Conservation (phyloP, 1,139 yeast genomes). For the Taiozyma sp. region DNA sequence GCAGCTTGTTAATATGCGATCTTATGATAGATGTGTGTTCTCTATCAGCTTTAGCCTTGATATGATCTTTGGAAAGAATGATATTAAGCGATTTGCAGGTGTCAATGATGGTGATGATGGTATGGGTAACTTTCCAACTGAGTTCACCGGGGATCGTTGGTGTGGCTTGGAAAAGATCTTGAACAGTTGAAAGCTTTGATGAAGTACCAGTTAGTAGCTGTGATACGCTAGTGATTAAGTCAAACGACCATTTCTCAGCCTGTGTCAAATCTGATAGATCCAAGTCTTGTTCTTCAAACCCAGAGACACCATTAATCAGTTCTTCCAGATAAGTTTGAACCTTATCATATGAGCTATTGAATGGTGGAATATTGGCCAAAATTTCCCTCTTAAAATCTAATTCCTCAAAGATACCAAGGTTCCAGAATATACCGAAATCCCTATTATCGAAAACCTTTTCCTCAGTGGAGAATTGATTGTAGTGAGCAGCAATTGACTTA, state of each 20-base stretch:
- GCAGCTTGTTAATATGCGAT: conserved; percentile 6
- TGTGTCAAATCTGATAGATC: conserved; percentile 22
- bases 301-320: conserved; percentile 7
- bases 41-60: conserved; percentile 3
- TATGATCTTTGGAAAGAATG: conserved; percentile 3
- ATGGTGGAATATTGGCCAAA: conserved; percentile 17
- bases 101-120: conserved; percentile 13
- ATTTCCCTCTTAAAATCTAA: conserved; percentile 7
- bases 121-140: conserved; percentile 18
- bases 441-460: conserved; percentile 38
- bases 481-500: conserved; percentile 7
- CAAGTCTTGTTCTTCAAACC: conserved; percentile 5
- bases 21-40: conserved; percentile 10
- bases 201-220: conserved; percentile 10
- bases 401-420: conserved; percentile 33
- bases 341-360: conserved; percentile 9
- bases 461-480: conserved; percentile 1
- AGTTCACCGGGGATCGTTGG: conserved; percentile 14
- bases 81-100: conserved; percentile 15
- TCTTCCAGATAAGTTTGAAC: conserved; percentile 12
- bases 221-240: conserved; percentile 18
- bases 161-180: not conserved
- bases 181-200: not conserved
- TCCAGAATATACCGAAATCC: conserved; percentile 45
- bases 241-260: conserved; percentile 32